Percentiles rank a stretch among this genome's conserved stretches.
Evolutionary conservation across 306 rosid species (phyloP).

Genomic region (Fragaria iinumae): DNA sequence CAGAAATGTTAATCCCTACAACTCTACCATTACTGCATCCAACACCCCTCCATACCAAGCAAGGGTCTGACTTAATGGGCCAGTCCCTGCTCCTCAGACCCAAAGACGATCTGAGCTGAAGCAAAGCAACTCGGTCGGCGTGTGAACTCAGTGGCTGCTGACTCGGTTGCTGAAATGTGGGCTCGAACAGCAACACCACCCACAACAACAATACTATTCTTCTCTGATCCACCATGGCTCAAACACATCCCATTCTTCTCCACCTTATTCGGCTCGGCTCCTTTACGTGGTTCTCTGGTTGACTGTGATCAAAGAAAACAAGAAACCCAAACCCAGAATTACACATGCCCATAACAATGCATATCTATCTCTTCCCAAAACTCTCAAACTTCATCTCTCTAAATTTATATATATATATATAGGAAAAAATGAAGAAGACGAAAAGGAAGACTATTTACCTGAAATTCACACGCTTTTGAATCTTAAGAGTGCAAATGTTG

Average conservation of each 20-base stretch:
- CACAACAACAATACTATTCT: constrained; percentile 29
- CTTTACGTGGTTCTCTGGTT: constrained; percentile 13
- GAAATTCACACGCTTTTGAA: constrained; percentile 27
- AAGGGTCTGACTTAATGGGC: constrained; percentile 85
- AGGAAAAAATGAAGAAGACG: neutral
- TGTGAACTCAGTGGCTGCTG: constrained; percentile 41
- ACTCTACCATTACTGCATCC: constrained; percentile 70
- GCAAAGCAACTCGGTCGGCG: constrained; percentile 52
- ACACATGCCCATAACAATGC: constrained; percentile 23
- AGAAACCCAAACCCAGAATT: constrained; percentile 19
- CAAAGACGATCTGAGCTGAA: constrained; percentile 70
- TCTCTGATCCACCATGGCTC: constrained; percentile 55
- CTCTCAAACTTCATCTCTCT: constrained; percentile 16
- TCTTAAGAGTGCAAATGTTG: constrained; percentile 18
- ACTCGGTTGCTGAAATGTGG: constrained; percentile 66
- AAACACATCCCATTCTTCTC: constrained; percentile 39
- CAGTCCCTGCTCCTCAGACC: constrained; percentile 82
- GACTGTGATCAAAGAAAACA: constrained; percentile 23
- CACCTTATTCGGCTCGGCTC: constrained; percentile 7
- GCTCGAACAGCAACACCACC: constrained; percentile 44
- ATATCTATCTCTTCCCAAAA: constrained; percentile 18
- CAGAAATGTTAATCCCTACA: constrained; percentile 72
- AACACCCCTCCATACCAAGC: constrained; percentile 64
- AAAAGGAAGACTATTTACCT: constrained; percentile 42
- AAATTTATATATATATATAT: neutral